Evolutionary conservation across 768 basidiomycete genomes (phyloP).

Genomic region (Amanita inopinata): DNA sequence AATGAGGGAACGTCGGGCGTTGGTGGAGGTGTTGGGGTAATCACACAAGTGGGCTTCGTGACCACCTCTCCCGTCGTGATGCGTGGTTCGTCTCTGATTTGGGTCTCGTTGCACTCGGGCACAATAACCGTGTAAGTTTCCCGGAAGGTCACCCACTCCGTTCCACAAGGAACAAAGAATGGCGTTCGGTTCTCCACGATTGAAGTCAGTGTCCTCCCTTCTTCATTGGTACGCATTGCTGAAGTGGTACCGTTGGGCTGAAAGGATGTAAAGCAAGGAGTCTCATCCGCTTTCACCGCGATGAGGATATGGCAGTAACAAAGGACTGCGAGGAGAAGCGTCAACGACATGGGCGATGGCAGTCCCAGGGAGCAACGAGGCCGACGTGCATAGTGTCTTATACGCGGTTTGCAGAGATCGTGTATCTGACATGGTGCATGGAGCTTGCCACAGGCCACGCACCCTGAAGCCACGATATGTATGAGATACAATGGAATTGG

Average conservation of each 20-base stretch:
- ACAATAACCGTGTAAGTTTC: slow-evolving; percentile 16
- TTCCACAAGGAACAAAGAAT: slow-evolving; percentile 16
- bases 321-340: slow-evolving; percentile 1
- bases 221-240: neutral
- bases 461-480: too few species aligned
- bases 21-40: neutral
- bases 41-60: neutral
- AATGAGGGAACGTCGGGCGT: too few species aligned
- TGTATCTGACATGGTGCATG: too few species aligned
- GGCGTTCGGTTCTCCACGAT: slow-evolving; percentile 11
- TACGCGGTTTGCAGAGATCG: too few species aligned
- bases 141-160: slow-evolving; percentile 14
- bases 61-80: slow-evolving; percentile 12
- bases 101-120: slow-evolving; percentile 15
- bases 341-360: neutral
- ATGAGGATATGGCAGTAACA: neutral
- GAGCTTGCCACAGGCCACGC: too few species aligned
- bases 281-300: neutral
- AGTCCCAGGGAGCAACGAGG: neutral
- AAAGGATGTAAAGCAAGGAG: neutral
- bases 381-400: neutral
- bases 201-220: neutral
- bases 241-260: neutral
- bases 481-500: too few species aligned
- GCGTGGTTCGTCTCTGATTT: slow-evolving; percentile 16